These are phyloP conservation scores for Tricholomella constricta DNA, from an alignment of 768 basidiomycete genomes.

Conservation along the genomic window DNA sequence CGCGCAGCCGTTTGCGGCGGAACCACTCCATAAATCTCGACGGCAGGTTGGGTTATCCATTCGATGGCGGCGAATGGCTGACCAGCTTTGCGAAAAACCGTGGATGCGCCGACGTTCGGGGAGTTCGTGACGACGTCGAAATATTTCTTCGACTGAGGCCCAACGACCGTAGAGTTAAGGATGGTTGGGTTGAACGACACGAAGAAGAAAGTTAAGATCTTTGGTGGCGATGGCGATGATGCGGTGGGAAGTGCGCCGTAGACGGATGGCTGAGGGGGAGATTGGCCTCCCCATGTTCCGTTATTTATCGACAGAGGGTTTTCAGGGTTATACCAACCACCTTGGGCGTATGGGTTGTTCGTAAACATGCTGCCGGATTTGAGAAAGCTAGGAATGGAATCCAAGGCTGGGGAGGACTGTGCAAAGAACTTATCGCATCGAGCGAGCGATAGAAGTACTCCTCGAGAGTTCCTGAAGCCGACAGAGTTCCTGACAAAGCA, in stretches of 20 bases:
- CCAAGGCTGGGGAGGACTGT: neutral
- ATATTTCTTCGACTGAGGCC: constrained; percentile 40
- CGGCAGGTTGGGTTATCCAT: constrained; percentile 42
- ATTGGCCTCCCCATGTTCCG: constrained; percentile 13
- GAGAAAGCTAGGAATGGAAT: neutral
- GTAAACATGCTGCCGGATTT: constrained; percentile 6
- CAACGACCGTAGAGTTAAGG: constrained; percentile 45
- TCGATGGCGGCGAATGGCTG: constrained; percentile 43
- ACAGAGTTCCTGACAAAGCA: too few species aligned
- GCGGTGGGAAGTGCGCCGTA: constrained; percentile 17
- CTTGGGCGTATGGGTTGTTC: constrained; percentile 20
- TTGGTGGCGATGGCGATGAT: constrained; percentile 6
- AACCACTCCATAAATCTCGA: constrained; percentile 40
- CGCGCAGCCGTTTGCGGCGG: constrained; percentile 34
- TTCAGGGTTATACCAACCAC: constrained; percentile 17
- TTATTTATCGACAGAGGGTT: constrained; percentile 19
- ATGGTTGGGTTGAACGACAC: constrained; percentile 40
- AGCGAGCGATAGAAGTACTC: neutral
- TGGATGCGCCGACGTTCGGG: constrained; percentile 20
- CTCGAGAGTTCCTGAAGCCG: too few species aligned
- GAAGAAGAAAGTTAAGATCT: constrained; percentile 43
- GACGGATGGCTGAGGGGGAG: constrained; percentile 15
- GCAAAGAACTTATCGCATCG: neutral
- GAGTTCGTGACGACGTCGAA: constrained; percentile 42
- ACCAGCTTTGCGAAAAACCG: constrained; percentile 24